Base-by-base conservation (phyloP, 495 filamentous ascomycete species). In the Lasiosphaeria miniovina region DNA sequence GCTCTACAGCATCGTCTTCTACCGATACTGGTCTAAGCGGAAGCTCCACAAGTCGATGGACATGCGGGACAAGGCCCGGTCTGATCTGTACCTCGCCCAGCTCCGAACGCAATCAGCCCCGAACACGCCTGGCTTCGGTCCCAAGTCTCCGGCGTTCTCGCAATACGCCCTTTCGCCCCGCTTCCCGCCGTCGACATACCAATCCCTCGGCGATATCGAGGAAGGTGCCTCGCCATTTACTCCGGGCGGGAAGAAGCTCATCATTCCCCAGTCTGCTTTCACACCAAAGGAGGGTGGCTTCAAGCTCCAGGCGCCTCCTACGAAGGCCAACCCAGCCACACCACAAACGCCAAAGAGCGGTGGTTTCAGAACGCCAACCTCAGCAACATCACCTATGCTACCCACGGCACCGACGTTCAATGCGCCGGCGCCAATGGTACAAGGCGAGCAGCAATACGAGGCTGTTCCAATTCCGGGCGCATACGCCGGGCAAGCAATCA, bases 21-120 rank as follows among this genome's bases (percentile, higher is more conserved):
- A 94, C 81, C 89, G 94, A 64, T 90, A 96, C 81, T 94, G 90
- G 83, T 90, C 90, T 59, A 99, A 99, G 82, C 88, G 90, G 70
- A 85, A 86, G 66, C 89, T 99, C 58, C 88, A 87, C 73, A 98
- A 96, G 78, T 90, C 90, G 54, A 98, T 99, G 93, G 89, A 96
- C 73, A 76, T 88, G 67, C 93, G 94, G 65, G 94, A 99, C 82
- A 88, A 87, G 67, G 94, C 94, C 64, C 89, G 94, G 59, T 90
- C 87, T 64, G 92, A 96, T 70, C 81, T 98, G 58, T 98, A 97
- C 80, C 90, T 98, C 55, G 94, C 93, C 49, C 94, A 98, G 68
- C 85, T 98, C 6, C 91, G 90, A 63, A 80, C 87, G 8, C 91
- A 98, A 74, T 96, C 93, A 24, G 92, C 91, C 10, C 93, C 93